Percentiles rank a stretch among this genome's conserved stretches.
phyloP scores from a whole-genome alignment of 495 filamentous ascomycete species.

The Trichoderma erinaceum region DNA sequence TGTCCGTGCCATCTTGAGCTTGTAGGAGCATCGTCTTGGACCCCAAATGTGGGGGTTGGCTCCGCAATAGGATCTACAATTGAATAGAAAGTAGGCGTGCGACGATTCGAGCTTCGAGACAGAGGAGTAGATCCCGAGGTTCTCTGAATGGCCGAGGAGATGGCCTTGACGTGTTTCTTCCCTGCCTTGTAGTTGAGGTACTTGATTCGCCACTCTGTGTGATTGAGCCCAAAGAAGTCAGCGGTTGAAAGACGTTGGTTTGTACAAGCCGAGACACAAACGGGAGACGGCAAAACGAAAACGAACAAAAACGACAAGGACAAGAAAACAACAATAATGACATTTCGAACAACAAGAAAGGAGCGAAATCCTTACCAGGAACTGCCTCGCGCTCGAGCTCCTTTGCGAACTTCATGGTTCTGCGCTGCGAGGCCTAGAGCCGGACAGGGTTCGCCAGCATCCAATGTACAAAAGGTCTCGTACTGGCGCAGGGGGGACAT shows the following conservation, averaged over 20 bases:
- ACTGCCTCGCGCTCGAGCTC: constrained; percentile 83
- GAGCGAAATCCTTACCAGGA: constrained; percentile 44
- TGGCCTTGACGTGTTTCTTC: constrained; percentile 83
- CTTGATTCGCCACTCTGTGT: constrained; percentile 76
- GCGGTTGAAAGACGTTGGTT: background rate
- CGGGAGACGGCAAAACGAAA: background rate
- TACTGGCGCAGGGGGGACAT: background rate
- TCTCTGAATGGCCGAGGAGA: constrained; percentile 62
- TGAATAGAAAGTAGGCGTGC: background rate
- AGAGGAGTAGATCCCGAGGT: constrained; percentile 48
- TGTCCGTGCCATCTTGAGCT: background rate
- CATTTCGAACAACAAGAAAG: background rate
- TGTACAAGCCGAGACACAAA: background rate
- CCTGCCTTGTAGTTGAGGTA: constrained; percentile 91
- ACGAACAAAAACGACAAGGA: background rate
- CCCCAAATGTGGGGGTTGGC: background rate
- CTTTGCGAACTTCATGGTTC: constrained; percentile 48
- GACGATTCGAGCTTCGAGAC: background rate
- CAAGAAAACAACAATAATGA: background rate
- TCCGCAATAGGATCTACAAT: background rate
- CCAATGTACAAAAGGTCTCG: background rate
- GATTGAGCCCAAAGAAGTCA: constrained; percentile 12
- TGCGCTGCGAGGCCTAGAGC: background rate
- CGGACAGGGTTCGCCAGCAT: background rate
- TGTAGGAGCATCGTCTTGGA: background rate